Percentiles rank a stretch among this genome's conserved stretches.
Evolutionary conservation across 2,329 filamentous ascomycete genomes (phyloP).

Genomic region (Tolypocladium ophioglossoides): DNA sequence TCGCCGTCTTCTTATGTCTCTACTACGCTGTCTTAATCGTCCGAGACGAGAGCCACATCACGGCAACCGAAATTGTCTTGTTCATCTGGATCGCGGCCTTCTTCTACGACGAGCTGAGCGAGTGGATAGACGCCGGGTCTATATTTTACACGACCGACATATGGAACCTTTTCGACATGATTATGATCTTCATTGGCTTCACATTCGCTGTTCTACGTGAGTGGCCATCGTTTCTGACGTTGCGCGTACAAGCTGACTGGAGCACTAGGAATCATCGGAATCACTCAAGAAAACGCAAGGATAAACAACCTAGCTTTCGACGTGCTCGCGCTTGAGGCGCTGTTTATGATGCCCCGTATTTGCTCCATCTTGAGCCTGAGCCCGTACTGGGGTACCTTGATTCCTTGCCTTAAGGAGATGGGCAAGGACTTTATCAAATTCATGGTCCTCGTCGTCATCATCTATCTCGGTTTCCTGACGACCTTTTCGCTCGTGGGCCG

Average conservation of each 20-base stretch:
- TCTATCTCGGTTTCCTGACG: slow-evolving; percentile 83
- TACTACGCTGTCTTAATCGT: slow-evolving; percentile 83
- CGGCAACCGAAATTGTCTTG: slow-evolving; percentile 57
- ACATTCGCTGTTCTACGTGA: slow-evolving; percentile 62
- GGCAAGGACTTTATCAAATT: slow-evolving; percentile 87
- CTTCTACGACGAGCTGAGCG: slow-evolving; percentile 76
- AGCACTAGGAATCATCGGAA: slow-evolving; percentile 18
- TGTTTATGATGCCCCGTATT: slow-evolving; percentile 83
- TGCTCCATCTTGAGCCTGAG: slow-evolving; percentile 80
- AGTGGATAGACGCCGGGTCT: slow-evolving; percentile 76
- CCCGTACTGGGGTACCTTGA: slow-evolving; percentile 81
- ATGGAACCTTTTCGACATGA: slow-evolving; percentile 65
- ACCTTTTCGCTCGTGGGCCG: slow-evolving; percentile 74
- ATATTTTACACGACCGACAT: slow-evolving; percentile 79
- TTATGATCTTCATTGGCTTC: slow-evolving; percentile 63
- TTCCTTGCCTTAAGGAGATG: slow-evolving; percentile 91
- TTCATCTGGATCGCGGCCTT: slow-evolving; percentile 85
- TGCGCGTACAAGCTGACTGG: slow-evolving; percentile 2
- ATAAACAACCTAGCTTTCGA: slow-evolving; percentile 79
- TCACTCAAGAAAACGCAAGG: slow-evolving; percentile 40
- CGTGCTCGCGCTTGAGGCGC: slow-evolving; percentile 75
- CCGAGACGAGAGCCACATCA: slow-evolving; percentile 55
- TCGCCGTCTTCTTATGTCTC: slow-evolving; percentile 61
- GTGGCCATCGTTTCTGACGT: slow-evolving; percentile 17
- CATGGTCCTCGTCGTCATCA: slow-evolving; percentile 64